Base-by-base conservation (phyloP, 2,329 filamentous ascomycete genomes). In the Hyphodiscus sp. region DNA sequence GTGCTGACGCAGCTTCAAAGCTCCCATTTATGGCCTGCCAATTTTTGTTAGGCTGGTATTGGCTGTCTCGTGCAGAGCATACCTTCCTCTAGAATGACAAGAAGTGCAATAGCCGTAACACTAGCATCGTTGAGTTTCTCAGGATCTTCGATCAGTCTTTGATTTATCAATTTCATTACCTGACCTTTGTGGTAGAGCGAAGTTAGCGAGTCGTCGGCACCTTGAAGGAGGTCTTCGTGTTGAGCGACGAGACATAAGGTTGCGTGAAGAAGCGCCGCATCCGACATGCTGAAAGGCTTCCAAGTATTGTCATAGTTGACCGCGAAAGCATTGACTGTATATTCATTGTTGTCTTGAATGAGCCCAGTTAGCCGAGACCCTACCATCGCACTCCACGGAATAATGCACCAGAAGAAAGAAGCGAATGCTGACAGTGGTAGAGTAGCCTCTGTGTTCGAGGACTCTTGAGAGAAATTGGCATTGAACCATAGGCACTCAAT, bases 81-180 rank as follows among this genome's bases (percentile, higher is more conserved):
- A 47, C 46, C 23, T 26, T 26, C 23, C 23, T 47, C 29, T 1
- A 33, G n/a, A 13, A 47, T 38, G 16, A 47, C 46, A 6, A 47
- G 29, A 33, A 47, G 46, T 16, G 46, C 23, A 18, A 47, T 30
- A 18, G 26, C 38, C 19, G 29, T 38, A 2, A 47, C 29, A 33
- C 33, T 41, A 16, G 48, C 20, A 47, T 53, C 51, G 2, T 19
- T 47, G 20, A 53, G 13, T 7, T 4, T 38, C 13, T 53, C 41
- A 20, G 15, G 26, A 13, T 26, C 19, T 7, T 49, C 47, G 15
- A 45, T 30, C 20, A 55, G 38, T 16, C 53, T 19, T 2, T 19
- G 11, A 38, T 47, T 57, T 29, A 57, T 56, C 20, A 56, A 19
- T 26, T 49, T 53, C 51, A 56, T 53, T n/a, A 48, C 49, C 42